Evolutionary conservation across 1,284 basidiomycete genomes (phyloP).

Genomic region (Trichosporon asahii): DNA sequence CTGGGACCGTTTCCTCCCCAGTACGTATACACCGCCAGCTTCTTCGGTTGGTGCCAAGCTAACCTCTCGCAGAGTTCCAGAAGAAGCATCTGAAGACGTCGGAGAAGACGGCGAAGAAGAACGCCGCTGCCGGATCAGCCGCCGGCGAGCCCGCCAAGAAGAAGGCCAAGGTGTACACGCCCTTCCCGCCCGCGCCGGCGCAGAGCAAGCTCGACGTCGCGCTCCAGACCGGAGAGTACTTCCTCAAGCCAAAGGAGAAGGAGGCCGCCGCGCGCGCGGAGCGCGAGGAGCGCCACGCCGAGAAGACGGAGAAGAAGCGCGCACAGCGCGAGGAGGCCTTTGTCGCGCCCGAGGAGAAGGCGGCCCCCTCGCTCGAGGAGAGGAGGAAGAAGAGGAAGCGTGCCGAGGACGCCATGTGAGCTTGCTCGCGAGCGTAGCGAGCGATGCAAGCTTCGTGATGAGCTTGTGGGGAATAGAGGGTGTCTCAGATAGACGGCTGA

Average conservation of each 20-base stretch:
- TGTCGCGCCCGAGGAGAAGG: conserved; percentile 71
- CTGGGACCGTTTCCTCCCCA: conserved; percentile 96
- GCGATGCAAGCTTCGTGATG: no score
- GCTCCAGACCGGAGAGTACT: conserved; percentile 95
- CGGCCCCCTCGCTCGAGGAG: conserved; percentile 70
- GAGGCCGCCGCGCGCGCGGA: conserved; percentile 45
- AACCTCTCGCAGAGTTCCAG: conserved; percentile 66
- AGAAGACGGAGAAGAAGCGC: conserved; percentile 63
- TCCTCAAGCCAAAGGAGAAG: conserved; percentile 71
- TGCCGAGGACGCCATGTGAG: conserved; percentile 15
- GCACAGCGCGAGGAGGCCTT: conserved; percentile 78
- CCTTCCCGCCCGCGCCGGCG: conserved; percentile 92
- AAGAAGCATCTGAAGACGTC: conserved; percentile 87
- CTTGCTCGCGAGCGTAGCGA: not conserved
- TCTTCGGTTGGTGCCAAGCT: not conserved
- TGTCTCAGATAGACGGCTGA: no score
- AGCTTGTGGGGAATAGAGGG: no score
- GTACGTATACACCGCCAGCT: conserved; percentile 23
- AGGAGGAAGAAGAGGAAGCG: conserved; percentile 62
- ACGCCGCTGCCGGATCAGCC: conserved; percentile 46
- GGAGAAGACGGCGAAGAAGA: conserved; percentile 84
- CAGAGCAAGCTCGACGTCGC: conserved; percentile 94
- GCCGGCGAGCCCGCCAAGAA: conserved; percentile 40
- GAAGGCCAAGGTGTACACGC: conserved; percentile 95
- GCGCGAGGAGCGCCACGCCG: conserved; percentile 64